phyloP scores from a whole-genome alignment of 306 rosid genomes.

The Psophocarpus tetragonolobus region DNA sequence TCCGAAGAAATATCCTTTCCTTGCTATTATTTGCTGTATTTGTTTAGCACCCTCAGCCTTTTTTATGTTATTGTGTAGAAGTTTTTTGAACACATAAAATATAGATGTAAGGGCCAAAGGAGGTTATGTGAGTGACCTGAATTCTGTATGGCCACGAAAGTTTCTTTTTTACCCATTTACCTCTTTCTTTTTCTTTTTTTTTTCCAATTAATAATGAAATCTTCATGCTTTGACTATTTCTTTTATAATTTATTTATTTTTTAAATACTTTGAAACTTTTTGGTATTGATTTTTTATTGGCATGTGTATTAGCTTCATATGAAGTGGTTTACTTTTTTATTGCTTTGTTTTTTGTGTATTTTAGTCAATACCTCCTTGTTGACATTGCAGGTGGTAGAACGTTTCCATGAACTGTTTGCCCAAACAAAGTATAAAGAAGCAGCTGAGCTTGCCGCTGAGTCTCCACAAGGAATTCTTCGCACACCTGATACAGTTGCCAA shows the following conservation, averaged over 20 bases:
- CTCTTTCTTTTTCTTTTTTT: neutral
- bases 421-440: constrained; percentile 99
- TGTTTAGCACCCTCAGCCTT: neutral
- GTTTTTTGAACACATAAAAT: neutral
- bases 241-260: neutral
- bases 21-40: neutral
- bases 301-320: neutral
- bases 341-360: constrained; percentile 11
- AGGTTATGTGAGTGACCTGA: constrained; percentile 14
- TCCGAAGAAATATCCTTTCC: constrained; percentile 16
- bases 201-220: neutral
- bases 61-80: neutral
- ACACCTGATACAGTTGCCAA: constrained; percentile 98
- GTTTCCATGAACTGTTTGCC: constrained; percentile 98
- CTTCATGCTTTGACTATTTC: neutral
- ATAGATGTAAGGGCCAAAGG: constrained; percentile 18
- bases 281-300: constrained; percentile 15
- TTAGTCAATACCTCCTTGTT: constrained; percentile 19
- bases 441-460: constrained; percentile 99
- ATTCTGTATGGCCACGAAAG: neutral
- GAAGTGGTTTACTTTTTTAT: neutral
- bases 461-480: constrained; percentile 98
- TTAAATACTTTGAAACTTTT: neutral
- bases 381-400: constrained; percentile 87
- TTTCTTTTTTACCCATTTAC: neutral